A percentile compares a stretch with the other conserved stretches of the same genome.
These are phyloP conservation scores for Aquilaria sinensis DNA, from an alignment of 345 rosid genomes.

Conservation along the genomic window DNA sequence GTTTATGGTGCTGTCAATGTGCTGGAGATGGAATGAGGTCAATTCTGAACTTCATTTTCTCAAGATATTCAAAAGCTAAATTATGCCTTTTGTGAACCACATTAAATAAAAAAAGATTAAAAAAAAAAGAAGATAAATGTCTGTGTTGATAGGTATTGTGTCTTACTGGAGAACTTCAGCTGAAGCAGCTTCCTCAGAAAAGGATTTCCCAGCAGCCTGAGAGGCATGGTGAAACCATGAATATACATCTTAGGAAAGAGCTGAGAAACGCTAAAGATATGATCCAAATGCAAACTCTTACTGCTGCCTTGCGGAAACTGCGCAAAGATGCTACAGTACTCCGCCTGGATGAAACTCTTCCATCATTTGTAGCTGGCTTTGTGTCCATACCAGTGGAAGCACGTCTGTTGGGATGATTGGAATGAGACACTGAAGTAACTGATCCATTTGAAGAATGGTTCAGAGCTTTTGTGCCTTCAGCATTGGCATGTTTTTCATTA, in stretches of 20 bases:
- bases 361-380: slow-evolving; percentile 23
- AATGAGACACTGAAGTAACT: slow-evolving; percentile 17
- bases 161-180: slow-evolving; percentile 46
- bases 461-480: slow-evolving; percentile 20
- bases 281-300: slow-evolving; percentile 17
- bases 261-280: neutral
- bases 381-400: slow-evolving; percentile 21
- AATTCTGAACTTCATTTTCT: slow-evolving; percentile 37
- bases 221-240: slow-evolving; percentile 11
- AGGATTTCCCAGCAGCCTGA: slow-evolving; percentile 42
- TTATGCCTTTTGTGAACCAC: too few species aligned
- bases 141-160: slow-evolving; percentile 1
- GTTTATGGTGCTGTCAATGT: slow-evolving; percentile 16
- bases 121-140: too few species aligned
- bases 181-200: slow-evolving; percentile 29
- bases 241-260: neutral
- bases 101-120: too few species aligned
- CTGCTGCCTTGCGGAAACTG: slow-evolving; percentile 31
- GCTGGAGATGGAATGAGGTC: too few species aligned
- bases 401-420: slow-evolving; percentile 21
- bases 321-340: slow-evolving; percentile 28
- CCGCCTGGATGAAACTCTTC: slow-evolving; percentile 23
- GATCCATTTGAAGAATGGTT: slow-evolving; percentile 25
- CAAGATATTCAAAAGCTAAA: neutral
- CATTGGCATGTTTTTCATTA: slow-evolving; percentile 30